Base-by-base conservation (phyloP, 768 basidiomycete genomes). In the Trametes villosa region DNA sequence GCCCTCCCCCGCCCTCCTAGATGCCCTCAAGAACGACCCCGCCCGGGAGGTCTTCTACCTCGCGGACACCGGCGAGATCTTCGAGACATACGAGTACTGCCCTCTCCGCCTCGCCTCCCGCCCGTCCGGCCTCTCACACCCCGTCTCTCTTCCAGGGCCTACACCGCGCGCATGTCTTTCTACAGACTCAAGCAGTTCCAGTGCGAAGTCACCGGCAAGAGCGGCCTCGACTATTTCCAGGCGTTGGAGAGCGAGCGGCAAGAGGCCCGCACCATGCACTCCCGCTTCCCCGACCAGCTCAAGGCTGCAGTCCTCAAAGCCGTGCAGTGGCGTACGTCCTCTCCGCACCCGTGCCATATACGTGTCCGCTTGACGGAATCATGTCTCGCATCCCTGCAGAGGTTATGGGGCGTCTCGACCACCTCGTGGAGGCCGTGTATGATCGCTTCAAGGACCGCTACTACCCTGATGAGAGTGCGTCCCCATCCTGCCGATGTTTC, bases 361-460 rank as follows among this genome's bases (percentile, higher is more conserved):
- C 55, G 52, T 58, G 57, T 63, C 55, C 20, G 48, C 38, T 54
- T 60, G 41, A 61, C 58, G 30, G 41, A 55, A 56, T 50, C 45
- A 41, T 45, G 30, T 53, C 41, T 59, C 56, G 46, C 57, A 56
- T 50, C 27, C 60, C 66, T 62, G 36, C 75, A 97, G 96, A 97
- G 88, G 92, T 98, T 66, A 91, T 98, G 76, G 96, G 97, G 47
- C 89, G 97, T 60, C 80, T 98, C 55, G 96, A 99, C 76, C 91
- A 92, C 69, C 81, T 99, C 20, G 94, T 96, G 18, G 97, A 99
- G 73, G 88, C 90, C 50, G 92, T 98, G 38, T 97, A 87, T 69
- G 96, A 98, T 64, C 89, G 97, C 53, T 98, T 94, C 83, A 94
- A 95, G 69, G 92, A 98, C 77, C 85, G 97, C 30, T 99, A 94